Evolutionary conservation across 768 basidiomycete species (phyloP).

Genomic region (Suillus plorans): DNA sequence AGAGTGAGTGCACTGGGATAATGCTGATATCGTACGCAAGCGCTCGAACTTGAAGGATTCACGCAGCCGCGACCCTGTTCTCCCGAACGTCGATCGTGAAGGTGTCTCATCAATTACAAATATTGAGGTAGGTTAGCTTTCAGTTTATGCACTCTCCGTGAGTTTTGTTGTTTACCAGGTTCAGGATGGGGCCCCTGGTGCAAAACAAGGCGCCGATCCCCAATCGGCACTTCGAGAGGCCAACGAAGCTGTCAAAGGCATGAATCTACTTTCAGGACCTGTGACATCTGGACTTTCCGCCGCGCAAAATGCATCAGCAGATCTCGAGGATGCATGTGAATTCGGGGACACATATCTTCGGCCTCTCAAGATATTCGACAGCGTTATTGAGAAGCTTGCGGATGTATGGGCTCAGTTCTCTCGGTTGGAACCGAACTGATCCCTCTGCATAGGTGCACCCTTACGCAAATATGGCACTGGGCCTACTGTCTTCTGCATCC

Average conservation of each 20-base stretch:
- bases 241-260: background rate
- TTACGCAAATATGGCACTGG: conserved; percentile 2
- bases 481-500: background rate
- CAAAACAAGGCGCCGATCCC: background rate
- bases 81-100: background rate
- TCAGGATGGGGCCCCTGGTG: background rate
- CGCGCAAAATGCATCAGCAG: background rate
- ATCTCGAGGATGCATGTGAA: background rate
- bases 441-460: background rate
- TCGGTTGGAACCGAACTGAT: background rate
- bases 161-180: background rate
- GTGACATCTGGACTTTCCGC: background rate
- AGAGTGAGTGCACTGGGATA: background rate
- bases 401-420: background rate
- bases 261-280: background rate
- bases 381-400: background rate
- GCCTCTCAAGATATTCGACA: background rate
- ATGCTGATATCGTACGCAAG: background rate
- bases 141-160: background rate
- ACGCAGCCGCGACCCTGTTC: background rate
- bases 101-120: background rate
- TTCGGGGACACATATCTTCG: background rate
- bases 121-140: too few species aligned
- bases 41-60: background rate
- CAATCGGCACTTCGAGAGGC: background rate